These are phyloP conservation scores for Murraya koenigii DNA, from an alignment of 345 rosid genomes.

Conservation along the genomic window DNA sequence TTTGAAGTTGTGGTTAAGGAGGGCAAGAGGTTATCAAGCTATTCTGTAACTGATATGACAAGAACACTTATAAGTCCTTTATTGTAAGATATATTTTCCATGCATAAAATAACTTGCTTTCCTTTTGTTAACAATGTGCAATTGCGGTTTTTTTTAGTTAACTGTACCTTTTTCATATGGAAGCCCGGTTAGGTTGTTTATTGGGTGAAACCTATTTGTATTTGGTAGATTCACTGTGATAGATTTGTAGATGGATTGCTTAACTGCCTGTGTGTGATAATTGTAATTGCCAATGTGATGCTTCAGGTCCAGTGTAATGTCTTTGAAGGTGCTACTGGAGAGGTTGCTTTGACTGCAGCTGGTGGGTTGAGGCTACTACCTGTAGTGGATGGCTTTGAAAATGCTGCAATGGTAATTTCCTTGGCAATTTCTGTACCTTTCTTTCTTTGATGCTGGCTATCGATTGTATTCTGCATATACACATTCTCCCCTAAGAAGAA, in stretches of 20 bases:
- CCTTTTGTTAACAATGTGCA: background rate
- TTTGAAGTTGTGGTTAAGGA: background rate
- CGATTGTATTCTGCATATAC: background rate
- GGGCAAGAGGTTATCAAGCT: constrained; percentile 3
- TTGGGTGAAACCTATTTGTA: background rate
- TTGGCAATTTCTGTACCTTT: background rate
- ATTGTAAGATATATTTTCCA: background rate
- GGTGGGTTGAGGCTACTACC: constrained; percentile 91
- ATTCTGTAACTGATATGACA: background rate
- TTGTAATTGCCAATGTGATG: constrained; percentile 20
- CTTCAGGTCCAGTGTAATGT: constrained; percentile 88
- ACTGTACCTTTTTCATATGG: background rate
- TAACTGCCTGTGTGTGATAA: background rate
- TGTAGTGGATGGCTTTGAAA: constrained; percentile 71
- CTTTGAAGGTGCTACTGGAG: constrained; percentile 83
- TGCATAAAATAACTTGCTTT: background rate
- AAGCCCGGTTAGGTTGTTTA: background rate
- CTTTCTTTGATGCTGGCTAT: background rate
- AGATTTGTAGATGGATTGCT: background rate
- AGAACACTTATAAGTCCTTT: background rate
- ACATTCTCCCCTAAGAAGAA: background rate
- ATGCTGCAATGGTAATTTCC: constrained; percentile 79
- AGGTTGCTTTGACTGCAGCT: constrained; percentile 83
- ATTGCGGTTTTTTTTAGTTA: background rate
- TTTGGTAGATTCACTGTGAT: background rate